These are phyloP conservation scores for Vicia sativa DNA, from an alignment of 306 rosid species.

Conservation along the genomic window DNA sequence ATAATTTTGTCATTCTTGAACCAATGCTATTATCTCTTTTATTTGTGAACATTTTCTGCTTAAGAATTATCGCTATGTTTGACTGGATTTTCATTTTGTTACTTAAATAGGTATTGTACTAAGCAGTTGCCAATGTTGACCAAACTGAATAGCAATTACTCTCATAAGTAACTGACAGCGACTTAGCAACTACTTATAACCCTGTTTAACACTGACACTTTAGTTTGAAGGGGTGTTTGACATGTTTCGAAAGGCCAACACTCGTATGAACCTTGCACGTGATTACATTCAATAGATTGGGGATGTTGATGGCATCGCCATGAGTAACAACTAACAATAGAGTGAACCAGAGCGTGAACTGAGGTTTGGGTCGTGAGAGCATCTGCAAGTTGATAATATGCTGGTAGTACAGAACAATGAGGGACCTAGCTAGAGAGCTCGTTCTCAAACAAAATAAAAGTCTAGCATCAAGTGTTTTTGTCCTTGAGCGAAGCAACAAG, in stretches of 20 bases:
- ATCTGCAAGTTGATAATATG: background rate
- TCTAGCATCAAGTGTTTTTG: background rate
- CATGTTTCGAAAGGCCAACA: background rate
- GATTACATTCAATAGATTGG: background rate
- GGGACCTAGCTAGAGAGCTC: background rate
- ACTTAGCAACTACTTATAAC: background rate
- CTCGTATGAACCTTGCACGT: background rate
- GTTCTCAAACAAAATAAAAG: background rate
- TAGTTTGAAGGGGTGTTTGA: background rate
- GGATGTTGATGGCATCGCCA: background rate
- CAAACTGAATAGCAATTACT: no score
- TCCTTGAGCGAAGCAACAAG: background rate
- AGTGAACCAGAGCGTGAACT: background rate
- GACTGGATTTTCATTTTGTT: background rate
- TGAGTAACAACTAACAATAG: background rate
- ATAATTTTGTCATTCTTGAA: slow-evolving; percentile 4
- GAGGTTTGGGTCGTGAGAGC: background rate
- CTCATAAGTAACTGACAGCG: no score
- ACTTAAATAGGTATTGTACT: background rate
- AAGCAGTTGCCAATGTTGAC: background rate
- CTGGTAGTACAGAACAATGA: background rate
- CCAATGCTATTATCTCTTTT: background rate
- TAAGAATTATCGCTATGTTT: background rate
- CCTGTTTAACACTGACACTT: background rate
- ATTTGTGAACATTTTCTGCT: background rate